Base-by-base conservation (phyloP, 768 basidiomycete genomes). In the Ramaria sp. region DNA sequence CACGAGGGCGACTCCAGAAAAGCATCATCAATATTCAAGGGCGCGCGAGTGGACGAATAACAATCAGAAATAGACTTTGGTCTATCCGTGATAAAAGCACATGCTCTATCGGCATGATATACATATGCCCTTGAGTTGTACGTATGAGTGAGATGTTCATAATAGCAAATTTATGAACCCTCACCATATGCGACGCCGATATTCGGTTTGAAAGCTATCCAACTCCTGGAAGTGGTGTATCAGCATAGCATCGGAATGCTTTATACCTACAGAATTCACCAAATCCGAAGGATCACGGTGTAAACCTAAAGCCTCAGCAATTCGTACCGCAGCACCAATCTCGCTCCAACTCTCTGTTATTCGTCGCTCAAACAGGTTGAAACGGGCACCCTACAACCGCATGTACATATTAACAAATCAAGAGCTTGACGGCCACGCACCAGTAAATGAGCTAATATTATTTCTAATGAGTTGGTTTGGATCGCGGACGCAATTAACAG, bases 271-370 rank as follows among this genome's bases (percentile, higher is more conserved):
- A 43, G 33, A 62, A 62, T 80, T 66, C 65, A 92, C 90, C 75
- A 90, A 83, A 34, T 82, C 83, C 1, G 84, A 79, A 10, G 88
- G 89, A 69, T 97, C 93, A 51, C 93, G 79, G 70, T 96, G 93
- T 37, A 97, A 71, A 9, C 93, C 94, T 20, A 97, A 80, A 3
- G 93, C 93, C 64, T 95, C 92, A 9, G 92, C 93, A 33, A 93
- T 96, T 59, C 92, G 73, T 13, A 97, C 85, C 49, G 91, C 91
- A 6, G 93, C 92, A 37, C 93, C 93, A 17, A 97, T 75, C 64
- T 95, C 91, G 67, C 89, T 91, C 91, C 93, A 97, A 64, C 92
- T 93, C 71, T 96, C 93, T 7, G 92, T 93, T 58, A 95, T 87
- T 48, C 88, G 82, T 49, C 88, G 81, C 66, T 91, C 88, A 64